Conservation (phyloP, 2,329 filamentous ascomycete species). For the Colletotrichum abscissum region DNA sequence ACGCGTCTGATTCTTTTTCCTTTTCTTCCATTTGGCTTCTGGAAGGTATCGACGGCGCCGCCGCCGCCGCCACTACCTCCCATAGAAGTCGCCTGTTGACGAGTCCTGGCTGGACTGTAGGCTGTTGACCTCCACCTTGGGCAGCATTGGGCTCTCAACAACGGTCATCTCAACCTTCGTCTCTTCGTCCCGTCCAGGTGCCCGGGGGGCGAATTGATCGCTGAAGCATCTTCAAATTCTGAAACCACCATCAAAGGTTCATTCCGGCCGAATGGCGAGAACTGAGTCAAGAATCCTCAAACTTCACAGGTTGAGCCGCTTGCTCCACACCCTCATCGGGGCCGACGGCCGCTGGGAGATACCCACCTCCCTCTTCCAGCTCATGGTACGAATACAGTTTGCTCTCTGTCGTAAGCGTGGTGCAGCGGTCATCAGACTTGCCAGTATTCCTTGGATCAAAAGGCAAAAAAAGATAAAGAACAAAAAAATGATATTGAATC, state of each 20-base stretch:
- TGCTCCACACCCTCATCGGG: conserved; percentile 29
- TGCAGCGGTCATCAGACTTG: background rate
- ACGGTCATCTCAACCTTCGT: conserved; percentile 28
- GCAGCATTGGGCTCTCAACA: conserved; percentile 28
- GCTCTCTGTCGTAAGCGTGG: background rate
- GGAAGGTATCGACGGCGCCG: conserved; percentile 19
- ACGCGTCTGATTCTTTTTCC: background rate
- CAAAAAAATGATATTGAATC: background rate
- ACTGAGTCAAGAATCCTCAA: conserved; percentile 26
- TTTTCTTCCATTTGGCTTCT: conserved; percentile 21
- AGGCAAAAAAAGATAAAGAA: no score
- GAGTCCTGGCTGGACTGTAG: conserved; percentile 23
- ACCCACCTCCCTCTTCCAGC: background rate
- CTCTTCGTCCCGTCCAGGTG: conserved; percentile 16
- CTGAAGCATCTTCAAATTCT: conserved; percentile 19
- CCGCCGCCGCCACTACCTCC: conserved; percentile 5
- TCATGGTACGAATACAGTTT: background rate
- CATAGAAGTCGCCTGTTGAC: background rate
- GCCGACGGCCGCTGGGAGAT: conserved; percentile 8
- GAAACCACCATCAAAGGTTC: conserved; percentile 34
- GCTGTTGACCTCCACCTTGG: conserved; percentile 30
- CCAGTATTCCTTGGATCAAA: background rate
- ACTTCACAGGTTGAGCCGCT: conserved; percentile 8
- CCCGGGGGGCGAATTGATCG: conserved; percentile 22
- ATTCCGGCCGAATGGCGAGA: conserved; percentile 23